These are phyloP conservation scores for Hordeum vulgare DNA, from an alignment of 176 grass and related monocot genomes.

Conservation along the genomic window MorexV3_pseudomolecules_assembly NC_058524.1:543710052-543710551, in stretches of 20 bases:
- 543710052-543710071: constrained; percentile 58
- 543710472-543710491: constrained; percentile 54
- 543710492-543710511: constrained; percentile 70
- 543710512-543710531: constrained; percentile 69
- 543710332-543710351: not conserved
- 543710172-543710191: constrained; percentile 55
- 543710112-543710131: constrained; percentile 7
- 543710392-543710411: not conserved
- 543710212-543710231: constrained; percentile 57
- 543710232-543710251: not conserved
- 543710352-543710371: not conserved
- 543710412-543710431: not conserved
- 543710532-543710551: constrained; percentile 55
- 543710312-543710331: not conserved
- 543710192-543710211: constrained; percentile 55
- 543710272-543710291: not conserved
- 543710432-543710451: constrained; percentile 8
- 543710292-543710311: not conserved
- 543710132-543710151: constrained; percentile 57
- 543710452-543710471: constrained; percentile 72
- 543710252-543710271: not conserved
- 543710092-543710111: not conserved
- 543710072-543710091: not conserved
- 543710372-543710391: not conserved
- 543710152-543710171: constrained; percentile 63